Conservation (phyloP, 2,329 filamentous ascomycete genomes). For the Neophaeococcomyces mojaviensis region DNA sequence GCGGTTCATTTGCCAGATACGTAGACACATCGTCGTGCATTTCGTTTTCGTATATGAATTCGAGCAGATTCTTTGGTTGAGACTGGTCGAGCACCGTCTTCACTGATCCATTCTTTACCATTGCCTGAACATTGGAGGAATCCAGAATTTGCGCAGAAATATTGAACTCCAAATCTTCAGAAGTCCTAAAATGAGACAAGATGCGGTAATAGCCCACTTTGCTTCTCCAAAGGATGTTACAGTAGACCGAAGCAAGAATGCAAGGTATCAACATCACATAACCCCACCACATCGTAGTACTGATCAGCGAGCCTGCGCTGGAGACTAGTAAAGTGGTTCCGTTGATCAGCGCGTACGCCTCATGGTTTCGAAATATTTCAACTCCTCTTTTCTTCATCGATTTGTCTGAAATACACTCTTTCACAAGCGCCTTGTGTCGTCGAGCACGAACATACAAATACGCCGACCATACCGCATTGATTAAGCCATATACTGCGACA, state of each 20-base stretch:
- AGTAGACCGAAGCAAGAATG: conserved; percentile 39
- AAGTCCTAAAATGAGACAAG: no score
- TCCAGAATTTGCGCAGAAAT: no score
- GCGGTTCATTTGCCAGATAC: no score
- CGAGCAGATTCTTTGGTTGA: no score
- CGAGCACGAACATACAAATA: conserved; percentile 38
- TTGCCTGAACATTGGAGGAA: no score
- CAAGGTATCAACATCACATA: conserved; percentile 47
- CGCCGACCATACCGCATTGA: conserved; percentile 43
- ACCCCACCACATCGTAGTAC: conserved; percentile 46
- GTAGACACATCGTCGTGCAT: no score
- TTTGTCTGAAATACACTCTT: conserved; percentile 23
- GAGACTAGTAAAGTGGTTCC: conserved; percentile 42
- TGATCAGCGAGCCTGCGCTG: conserved; percentile 44
- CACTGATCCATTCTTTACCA: no score
- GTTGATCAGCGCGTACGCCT: conserved; percentile 40
- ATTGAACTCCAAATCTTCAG: no score
- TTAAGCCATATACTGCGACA: conserved; percentile 42
- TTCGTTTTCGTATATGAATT: no score
- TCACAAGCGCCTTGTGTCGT: conserved; percentile 27
- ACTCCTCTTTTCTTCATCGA: conserved; percentile 14
- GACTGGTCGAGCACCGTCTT: no score
- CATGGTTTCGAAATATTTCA: conserved; percentile 34
- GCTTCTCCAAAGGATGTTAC: conserved; percentile 44
- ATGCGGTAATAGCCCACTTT: conserved; percentile 41